Evolutionary conservation across 768 basidiomycete genomes (phyloP), one percentile per base, ranked within the genome.

Genomic region (Paxillus rubicundulus): DNA sequence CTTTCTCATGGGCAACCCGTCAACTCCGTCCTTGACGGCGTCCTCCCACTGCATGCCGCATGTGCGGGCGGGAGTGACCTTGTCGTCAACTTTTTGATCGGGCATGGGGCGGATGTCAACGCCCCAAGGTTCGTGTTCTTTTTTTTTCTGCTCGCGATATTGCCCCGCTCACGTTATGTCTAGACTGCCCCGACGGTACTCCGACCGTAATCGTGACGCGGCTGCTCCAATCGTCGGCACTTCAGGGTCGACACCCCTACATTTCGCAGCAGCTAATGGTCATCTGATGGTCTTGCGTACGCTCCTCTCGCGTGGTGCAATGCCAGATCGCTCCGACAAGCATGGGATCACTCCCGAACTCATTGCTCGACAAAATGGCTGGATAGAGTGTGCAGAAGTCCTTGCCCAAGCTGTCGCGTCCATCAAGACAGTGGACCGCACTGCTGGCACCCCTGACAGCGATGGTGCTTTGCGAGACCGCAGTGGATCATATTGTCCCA

Each of bases 91-190:
- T 78, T 95, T 57, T 74, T 99, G 42, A 88, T 99, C 63, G 92
- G 97, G 55, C 76, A 85, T 52, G 96, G 97, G 18, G 97, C 97
- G n/a, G 97, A 99, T 66, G 96, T 98, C 28, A 98, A 98, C 71
- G 94, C 94, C 4, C 87, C 92, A 48, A 84, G 95, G 89, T 90
- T 48, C 54, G 81, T 68, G 50, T 17, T 54, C 45, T 28, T 28
- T 44, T 6, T 65, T 14, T 42, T 50, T 55, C 39, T 51, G 42
- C 45, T 36, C 30, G 2, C 45, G 36, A 47, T 17, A 49, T 38
- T 50, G 48, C 33, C 38, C 54, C 58, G 48, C 59, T 54, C 54
- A 58, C 53, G 18, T 49, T 3, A 5, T 49, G 34, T 47, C 27
- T 54, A 89, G 89, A 62, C 76, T 89, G 32, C 85, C 86, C 36